Base-by-base conservation (phyloP, 768 basidiomycete species). In the Xerocomus potaroensis region DNA sequence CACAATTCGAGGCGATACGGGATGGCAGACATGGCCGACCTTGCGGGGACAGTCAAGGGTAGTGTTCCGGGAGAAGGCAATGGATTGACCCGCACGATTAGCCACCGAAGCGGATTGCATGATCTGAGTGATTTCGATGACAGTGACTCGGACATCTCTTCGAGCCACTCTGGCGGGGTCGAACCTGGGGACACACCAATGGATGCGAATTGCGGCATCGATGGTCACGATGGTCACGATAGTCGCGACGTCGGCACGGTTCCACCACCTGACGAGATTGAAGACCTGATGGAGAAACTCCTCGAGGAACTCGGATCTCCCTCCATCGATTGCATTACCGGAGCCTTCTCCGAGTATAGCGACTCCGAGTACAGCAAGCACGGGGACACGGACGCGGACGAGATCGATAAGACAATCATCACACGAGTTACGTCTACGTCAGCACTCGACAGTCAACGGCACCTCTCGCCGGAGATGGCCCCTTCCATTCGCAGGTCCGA, bases 221-320 rank as follows among this genome's bases (percentile, higher is more conserved):
- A 15, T 14, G 35, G 15, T 37, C 24, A 19, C 27, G 27, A 40
- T 39, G 16, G n/a, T n/a, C n/a, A n/a, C n/a, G n/a, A n/a, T n/a
- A n/a, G 15, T 3, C 16, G 5, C 32, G 42, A 50, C 4, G 15
- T 12, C 33, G 29, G 32, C 2, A 10, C 31, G 11, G 33, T 21
- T 12, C 2, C 30, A 10, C 18, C n/a, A 5, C 12, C 38, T 32
- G 23, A 43, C 8, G 45, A 37, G 5, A 43, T 43, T 9, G 8
- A 3, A 21, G 45, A 53, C 19, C 9, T 51, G 4, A 62, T 62
- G 54, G 45, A 40, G 4, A 46, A 18, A 21, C 33, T 59, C 3
- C 54, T 56, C 15, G 32, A 30, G n/a, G 47, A 49, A 11, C 51
- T 59, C n/a, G 46, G 54, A 2, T 48, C 62, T 23, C 45, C 48